Conservation (phyloP, 352 stramenopile species). For the Phytophthora melonis region DNA sequence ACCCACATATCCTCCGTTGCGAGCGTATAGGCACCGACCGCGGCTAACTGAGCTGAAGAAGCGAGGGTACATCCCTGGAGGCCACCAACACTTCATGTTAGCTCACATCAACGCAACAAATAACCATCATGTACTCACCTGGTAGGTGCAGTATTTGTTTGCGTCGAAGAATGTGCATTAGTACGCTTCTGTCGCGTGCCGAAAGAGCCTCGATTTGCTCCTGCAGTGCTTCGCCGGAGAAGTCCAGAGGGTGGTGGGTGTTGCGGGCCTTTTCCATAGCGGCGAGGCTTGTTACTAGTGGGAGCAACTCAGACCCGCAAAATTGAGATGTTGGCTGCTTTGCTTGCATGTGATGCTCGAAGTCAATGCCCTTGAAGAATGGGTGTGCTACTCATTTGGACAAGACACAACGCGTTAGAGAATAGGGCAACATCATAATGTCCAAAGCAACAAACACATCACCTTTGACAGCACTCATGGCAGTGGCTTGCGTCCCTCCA, state of each 20-base stretch:
- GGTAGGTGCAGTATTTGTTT: slow-evolving; percentile 78
- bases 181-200: slow-evolving; percentile 41
- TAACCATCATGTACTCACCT: slow-evolving; percentile 29
- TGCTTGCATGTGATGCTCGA: slow-evolving; percentile 63
- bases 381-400: slow-evolving; percentile 56
- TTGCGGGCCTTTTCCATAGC: slow-evolving; percentile 48
- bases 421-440: neutral
- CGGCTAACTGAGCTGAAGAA: slow-evolving; percentile 65
- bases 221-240: slow-evolving; percentile 48
- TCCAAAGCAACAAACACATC: neutral
- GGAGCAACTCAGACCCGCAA: slow-evolving; percentile 53
- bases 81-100: slow-evolving; percentile 7
- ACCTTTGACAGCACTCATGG: slow-evolving; percentile 76
- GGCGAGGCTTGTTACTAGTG: slow-evolving; percentile 54
- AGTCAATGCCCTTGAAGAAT: slow-evolving; percentile 80
- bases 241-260: slow-evolving; percentile 31
- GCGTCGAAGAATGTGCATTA: slow-evolving; percentile 86
- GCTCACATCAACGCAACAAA: slow-evolving; percentile 1
- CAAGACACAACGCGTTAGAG: slow-evolving; percentile 3
- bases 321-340: slow-evolving; percentile 49
- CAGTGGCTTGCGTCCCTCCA: slow-evolving; percentile 31
- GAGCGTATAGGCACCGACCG: slow-evolving; percentile 71
- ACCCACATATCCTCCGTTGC: slow-evolving; percentile 64
- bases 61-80: slow-evolving; percentile 69
- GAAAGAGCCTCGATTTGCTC: slow-evolving; percentile 47